Evolutionary conservation across 306 rosid genomes (phyloP), one percentile per base, ranked within the genome.

Genomic region (Citrullus colocynthis): DNA sequence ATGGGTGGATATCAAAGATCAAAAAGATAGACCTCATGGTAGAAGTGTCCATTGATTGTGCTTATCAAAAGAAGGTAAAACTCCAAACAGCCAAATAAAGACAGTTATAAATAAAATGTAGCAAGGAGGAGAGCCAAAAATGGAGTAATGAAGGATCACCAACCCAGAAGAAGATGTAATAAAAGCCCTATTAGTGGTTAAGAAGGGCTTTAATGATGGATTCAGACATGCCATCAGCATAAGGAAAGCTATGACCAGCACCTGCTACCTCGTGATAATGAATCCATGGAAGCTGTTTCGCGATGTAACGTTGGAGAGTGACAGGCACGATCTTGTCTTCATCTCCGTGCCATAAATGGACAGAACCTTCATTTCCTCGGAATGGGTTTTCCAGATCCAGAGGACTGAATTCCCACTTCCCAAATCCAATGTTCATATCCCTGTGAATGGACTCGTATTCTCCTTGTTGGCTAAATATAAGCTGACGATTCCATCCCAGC

Each of bases 281-380:
- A 83, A 94, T 87, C 97, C 98, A 94, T 1, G 96, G 91, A 72
- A 94, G 92, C 37, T 58, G 84, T 76, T 89, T 86, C 0, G 79
- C 91, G 78, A 91, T 89, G 85, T 87, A 79, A 49, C 92, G 85
- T 64, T 90, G 91, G 61, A 84, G 65, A 7, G 75, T 80, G 63
- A 83, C 91, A 24, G 92, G 93, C 57, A 88, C 95, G 24, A 91
- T 1, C 65, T 17, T 0, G 85, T 94, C 98, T 0, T 94, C 91
- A 21, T 88, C 96, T 60, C 98, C 98, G 0, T 94, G 98, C 97
- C 97, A 94, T 77, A 94, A 28, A 83, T 94, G 97, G 60, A 91
- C 90, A 1, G 89, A 85, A 57, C 88, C 94, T 82, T 90, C 96
- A 28, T 84, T 87, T 51, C 64, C 83, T 37, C 88, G 92, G 80